A percentile compares a stretch with the other conserved stretches of the same genome.
These are phyloP conservation scores for Podila clonocystis DNA, from an alignment of 192 early-diverging fungal genomes.

Conservation along the genomic window DNA sequence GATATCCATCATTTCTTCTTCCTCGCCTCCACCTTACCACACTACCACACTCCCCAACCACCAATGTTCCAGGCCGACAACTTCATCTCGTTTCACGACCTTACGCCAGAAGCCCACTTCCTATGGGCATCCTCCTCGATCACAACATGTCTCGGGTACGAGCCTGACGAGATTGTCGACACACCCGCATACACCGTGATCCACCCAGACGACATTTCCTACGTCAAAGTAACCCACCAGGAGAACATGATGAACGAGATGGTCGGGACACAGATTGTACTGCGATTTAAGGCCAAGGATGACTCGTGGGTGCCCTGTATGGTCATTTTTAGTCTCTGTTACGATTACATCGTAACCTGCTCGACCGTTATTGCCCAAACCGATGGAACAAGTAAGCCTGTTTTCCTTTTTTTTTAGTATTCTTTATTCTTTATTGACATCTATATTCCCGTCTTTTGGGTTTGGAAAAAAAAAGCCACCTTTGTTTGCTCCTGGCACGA, in stretches of 20 bases:
- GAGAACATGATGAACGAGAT: slow-evolving; percentile 54
- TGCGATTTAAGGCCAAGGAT: slow-evolving; percentile 51
- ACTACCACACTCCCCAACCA: not conserved
- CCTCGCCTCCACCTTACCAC: not conserved
- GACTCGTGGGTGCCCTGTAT: slow-evolving; percentile 39
- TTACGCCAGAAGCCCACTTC: slow-evolving; percentile 39
- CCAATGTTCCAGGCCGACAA: slow-evolving; percentile 48
- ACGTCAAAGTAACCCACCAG: slow-evolving; percentile 42
- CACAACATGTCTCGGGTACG: slow-evolving; percentile 53
- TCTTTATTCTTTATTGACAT: not conserved
- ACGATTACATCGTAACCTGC: slow-evolving; percentile 42
- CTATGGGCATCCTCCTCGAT: slow-evolving; percentile 55
- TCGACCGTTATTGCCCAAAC: slow-evolving; percentile 19
- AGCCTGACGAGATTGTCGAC: slow-evolving; percentile 55
- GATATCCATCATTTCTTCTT: not conserved
- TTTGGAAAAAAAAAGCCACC: not conserved
- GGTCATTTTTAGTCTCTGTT: slow-evolving; percentile 39
- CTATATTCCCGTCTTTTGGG: not conserved
- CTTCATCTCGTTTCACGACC: slow-evolving; percentile 60
- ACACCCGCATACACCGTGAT: slow-evolving; percentile 46
- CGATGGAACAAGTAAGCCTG: slow-evolving; percentile 22
- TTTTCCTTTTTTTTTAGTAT: not conserved
- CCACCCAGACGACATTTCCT: slow-evolving; percentile 49
- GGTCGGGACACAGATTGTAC: slow-evolving; percentile 42
- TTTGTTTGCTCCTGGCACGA: not conserved